Evolutionary conservation across 108 stramenopile species (phyloP), one percentile per base, ranked within the genome.

Genomic region (Skeletonema menzelii): DNA sequence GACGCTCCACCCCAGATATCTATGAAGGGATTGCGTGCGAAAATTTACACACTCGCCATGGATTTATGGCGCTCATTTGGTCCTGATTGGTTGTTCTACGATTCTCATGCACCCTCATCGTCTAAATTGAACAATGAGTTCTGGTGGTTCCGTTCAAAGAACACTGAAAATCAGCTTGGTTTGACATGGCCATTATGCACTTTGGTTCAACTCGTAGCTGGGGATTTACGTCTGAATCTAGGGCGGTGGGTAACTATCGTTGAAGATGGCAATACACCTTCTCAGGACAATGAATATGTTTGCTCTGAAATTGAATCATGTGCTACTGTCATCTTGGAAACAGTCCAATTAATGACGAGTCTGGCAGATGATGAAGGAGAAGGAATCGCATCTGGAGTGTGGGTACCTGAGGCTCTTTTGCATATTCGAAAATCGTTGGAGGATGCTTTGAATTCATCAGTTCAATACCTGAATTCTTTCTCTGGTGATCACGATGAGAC

Each of bases 371-470:
- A 65, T 35, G 44, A 31, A 3, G 75, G 76, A 35, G 69, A 10
- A 58, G 64, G 38, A 26, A 22, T 6, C 15, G 35, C 22, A 30
- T 30, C 11, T 17, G 58, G 8, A 27, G 65, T 49, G 13, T 80
- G 67, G 67, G 27, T 44, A 27, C 73, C 79, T 4, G 68, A 75
- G 56, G 73, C 69, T 44, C 69, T 80, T 65, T 53, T 80, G 14
- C 79, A 80, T 26, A 38, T 75, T 59, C 79, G 71, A 13, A 38
- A 56, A 63, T 80, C 79, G 12, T 40, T 80, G 32, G 63, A 75
- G 30, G 79, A 80, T 80, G 79, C 79, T 22, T 70, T 80, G 38
- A 70, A 80, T 56, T 59, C 79, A 26, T 63, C 73, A 2, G 34
- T 80, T 26, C 79, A 80, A 65, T 80, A 69, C 30, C 55, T 73